Evolutionary conservation across 805 yeast species (phyloP).

Genomic region (Hermanozyma aechmeae): DNA sequence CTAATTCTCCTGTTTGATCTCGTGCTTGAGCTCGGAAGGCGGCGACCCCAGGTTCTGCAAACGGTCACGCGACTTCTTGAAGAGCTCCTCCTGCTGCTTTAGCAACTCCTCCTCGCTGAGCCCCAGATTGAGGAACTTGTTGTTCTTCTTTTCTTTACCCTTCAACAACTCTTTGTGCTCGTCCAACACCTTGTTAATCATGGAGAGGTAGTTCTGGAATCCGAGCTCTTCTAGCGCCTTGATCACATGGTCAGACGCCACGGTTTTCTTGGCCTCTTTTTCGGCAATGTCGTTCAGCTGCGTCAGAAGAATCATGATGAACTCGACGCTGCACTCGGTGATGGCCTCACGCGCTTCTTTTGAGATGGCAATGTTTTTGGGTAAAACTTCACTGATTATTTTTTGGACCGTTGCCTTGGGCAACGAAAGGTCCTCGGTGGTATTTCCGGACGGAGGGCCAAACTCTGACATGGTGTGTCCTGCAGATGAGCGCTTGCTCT

Average conservation of each 20-base stretch:
- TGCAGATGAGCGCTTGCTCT: too few relatives aligned
- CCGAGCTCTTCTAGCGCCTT: slow-evolving; percentile 84
- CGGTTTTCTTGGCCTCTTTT: slow-evolving; percentile 90
- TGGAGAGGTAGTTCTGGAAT: slow-evolving; percentile 74
- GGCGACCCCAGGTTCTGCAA: slow-evolving; percentile 31
- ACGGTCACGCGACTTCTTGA: slow-evolving; percentile 66
- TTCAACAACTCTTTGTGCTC: slow-evolving; percentile 87
- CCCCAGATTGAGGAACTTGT: slow-evolving; percentile 90
- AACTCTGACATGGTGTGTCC: background rate
- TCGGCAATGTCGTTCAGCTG: slow-evolving; percentile 96
- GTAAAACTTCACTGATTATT: slow-evolving; percentile 82
- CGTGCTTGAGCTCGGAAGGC: slow-evolving; percentile 2
- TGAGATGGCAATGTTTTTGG: slow-evolving; percentile 78
- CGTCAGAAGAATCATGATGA: slow-evolving; percentile 87
- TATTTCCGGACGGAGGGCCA: background rate
- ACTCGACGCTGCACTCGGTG: slow-evolving; percentile 93
- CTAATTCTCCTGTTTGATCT: slow-evolving; percentile 7
- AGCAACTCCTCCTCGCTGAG: slow-evolving; percentile 86
- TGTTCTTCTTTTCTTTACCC: slow-evolving; percentile 82
- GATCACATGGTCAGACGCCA: slow-evolving; percentile 92
- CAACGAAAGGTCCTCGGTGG: slow-evolving; percentile 31
- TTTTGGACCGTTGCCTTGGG: slow-evolving; percentile 89
- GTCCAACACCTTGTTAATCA: slow-evolving; percentile 65
- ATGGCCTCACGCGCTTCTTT: slow-evolving; percentile 92
- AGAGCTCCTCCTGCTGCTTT: slow-evolving; percentile 86